Conservation (phyloP, 306 rosid species). For the Malus sylvestris region DNA sequence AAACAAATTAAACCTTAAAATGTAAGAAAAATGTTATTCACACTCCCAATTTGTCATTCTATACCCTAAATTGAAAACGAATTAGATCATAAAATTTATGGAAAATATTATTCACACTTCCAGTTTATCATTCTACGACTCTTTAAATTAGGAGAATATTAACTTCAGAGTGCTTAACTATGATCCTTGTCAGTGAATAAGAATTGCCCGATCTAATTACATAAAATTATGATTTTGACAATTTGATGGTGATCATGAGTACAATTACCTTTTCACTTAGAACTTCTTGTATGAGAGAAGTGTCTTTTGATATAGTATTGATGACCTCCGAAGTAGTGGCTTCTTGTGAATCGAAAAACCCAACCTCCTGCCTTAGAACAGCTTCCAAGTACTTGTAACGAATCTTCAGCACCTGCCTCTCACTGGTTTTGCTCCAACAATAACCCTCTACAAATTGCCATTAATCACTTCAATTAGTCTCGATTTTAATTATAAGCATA, state of each 20-base stretch:
- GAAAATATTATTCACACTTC: background rate
- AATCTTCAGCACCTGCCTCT: constrained; percentile 76
- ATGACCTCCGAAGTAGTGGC: constrained; percentile 81
- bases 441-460: constrained; percentile 63
- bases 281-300: constrained; percentile 82
- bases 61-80: background rate
- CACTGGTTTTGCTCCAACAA: constrained; percentile 98
- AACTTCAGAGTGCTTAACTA: background rate
- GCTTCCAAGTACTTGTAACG: constrained; percentile 88
- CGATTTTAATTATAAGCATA: background rate
- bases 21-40: background rate
- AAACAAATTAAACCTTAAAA: background rate
- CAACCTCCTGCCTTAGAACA: constrained; percentile 85
- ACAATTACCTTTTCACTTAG: constrained; percentile 77
- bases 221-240: background rate
- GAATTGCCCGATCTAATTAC: background rate
- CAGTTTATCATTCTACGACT: background rate
- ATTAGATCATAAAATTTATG: background rate
- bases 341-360: constrained; percentile 81
- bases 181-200: background rate
- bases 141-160: background rate
- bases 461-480: background rate
- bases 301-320: constrained; percentile 76
- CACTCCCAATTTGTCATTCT: background rate
- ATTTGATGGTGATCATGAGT: background rate